phyloP scores from a whole-genome alignment of 139 green algal genomes.

The Gonium pectorale region DNA sequence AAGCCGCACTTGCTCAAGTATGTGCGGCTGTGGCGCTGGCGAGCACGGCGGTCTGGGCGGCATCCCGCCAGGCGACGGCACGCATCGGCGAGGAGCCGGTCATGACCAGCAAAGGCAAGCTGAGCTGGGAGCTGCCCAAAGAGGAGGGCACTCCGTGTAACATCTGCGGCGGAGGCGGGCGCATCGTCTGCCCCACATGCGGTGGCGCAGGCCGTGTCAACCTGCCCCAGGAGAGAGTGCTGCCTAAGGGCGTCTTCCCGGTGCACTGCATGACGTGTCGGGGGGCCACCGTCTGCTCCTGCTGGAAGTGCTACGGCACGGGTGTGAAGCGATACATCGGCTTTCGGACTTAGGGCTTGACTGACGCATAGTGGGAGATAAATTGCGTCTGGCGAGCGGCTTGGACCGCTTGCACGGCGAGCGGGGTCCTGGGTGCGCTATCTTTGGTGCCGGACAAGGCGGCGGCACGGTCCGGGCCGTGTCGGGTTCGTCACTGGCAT shows the following conservation, averaged over 20 bases:
- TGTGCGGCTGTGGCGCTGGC: neutral
- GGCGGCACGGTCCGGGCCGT: no score
- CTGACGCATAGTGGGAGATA: no score
- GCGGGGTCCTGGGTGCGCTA: no score
- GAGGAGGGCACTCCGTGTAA: neutral
- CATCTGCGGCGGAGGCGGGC: neutral
- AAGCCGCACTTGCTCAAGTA: neutral
- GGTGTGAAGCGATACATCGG: neutral
- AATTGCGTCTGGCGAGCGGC: no score
- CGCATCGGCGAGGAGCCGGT: neutral
- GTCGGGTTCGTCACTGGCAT: no score
- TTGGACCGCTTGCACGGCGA: no score
- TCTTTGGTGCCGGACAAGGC: no score
- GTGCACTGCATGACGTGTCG: neutral
- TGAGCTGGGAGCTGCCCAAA: neutral
- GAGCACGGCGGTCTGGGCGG: neutral
- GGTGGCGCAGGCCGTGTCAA: conserved; percentile 12
- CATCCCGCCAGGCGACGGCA: no score
- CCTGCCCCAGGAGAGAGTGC: neutral
- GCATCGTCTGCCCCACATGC: conserved; percentile 7
- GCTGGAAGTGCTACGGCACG: neutral
- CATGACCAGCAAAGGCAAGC: neutral
- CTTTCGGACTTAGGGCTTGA: no score
- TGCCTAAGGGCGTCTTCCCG: conserved; percentile 26
- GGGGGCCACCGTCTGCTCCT: neutral